Evolutionary conservation across 371 early-diverging fungal species (phyloP).

Genomic region (Dentiscutata heterogama): DNA sequence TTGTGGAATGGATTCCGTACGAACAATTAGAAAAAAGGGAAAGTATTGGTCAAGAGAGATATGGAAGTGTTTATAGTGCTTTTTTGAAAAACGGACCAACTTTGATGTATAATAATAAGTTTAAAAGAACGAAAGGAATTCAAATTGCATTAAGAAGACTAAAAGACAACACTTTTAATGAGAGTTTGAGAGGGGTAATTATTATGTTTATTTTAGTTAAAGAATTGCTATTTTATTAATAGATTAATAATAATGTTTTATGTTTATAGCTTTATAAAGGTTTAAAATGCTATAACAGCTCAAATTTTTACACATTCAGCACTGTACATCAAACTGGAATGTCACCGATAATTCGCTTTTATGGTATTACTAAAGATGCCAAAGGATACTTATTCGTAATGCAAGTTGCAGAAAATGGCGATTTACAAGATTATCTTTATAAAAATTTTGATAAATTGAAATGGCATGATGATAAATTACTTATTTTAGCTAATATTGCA

Average conservation of each 20-base stretch:
- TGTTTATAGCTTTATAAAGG: too few relatives aligned
- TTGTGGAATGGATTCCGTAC: slow-evolving; percentile 35
- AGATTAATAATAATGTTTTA: too few relatives aligned
- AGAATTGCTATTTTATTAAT: too few relatives aligned
- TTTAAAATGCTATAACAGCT: too few relatives aligned
- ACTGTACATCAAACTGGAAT: too few relatives aligned
- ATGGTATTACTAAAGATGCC: slow-evolving; percentile 1
- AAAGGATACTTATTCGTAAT: not conserved
- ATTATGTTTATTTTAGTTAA: too few relatives aligned
- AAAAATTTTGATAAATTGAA: not conserved
- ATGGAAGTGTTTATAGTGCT: not conserved
- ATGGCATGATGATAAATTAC: slow-evolving; percentile 3
- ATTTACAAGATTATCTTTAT: not conserved
- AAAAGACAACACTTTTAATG: too few relatives aligned
- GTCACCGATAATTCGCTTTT: not conserved
- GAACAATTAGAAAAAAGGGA: not conserved
- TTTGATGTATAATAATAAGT: too few relatives aligned
- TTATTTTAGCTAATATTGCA: slow-evolving; percentile 1
- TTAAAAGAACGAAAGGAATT: too few relatives aligned
- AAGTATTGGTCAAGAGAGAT: not conserved
- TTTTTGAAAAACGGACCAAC: not conserved
- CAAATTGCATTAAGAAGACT: too few relatives aligned
- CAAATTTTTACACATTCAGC: too few relatives aligned
- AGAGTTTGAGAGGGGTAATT: too few relatives aligned
- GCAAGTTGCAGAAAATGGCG: not conserved